Conservation (phyloP, 2,329 filamentous ascomycete genomes). For the Xylariaceae sp. region DNA sequence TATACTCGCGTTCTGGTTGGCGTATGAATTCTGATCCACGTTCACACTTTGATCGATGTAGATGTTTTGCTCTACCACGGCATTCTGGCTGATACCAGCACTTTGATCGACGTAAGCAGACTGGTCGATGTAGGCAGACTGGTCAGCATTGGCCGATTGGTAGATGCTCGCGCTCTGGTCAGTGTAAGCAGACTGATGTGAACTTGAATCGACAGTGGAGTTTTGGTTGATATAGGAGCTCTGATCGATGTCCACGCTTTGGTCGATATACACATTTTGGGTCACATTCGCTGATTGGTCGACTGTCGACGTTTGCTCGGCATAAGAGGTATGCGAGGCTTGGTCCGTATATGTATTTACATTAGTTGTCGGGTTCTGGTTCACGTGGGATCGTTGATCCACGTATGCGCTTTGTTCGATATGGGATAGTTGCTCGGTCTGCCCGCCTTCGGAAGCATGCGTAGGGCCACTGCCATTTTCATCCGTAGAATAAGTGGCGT, state of each 20-base stretch:
- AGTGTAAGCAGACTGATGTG: background rate
- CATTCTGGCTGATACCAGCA: background rate
- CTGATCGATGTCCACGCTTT: constrained; percentile 7
- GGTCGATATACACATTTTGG: constrained; percentile 4
- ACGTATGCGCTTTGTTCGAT: background rate
- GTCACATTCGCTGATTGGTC: too few relatives aligned
- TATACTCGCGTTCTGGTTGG: background rate
- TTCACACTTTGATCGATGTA: constrained; percentile 6
- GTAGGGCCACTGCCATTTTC: background rate
- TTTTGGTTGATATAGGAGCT: constrained; percentile 9
- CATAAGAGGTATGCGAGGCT: too few relatives aligned
- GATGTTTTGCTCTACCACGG: background rate
- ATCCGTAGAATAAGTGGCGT: background rate
- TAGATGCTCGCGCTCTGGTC: background rate
- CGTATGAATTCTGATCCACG: background rate
- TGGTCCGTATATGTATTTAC: too few relatives aligned
- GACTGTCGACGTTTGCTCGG: too few relatives aligned
- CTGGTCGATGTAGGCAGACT: constrained; percentile 5
- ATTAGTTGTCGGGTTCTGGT: too few relatives aligned
- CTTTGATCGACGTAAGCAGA: constrained; percentile 1
- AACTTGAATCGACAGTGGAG: background rate
- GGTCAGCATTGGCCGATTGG: background rate
- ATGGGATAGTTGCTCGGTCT: background rate
- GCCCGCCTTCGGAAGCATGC: background rate
- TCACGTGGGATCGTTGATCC: background rate